Base-by-base conservation (phyloP, 805 yeast genomes). In the Saturnispora galanensis region DNA sequence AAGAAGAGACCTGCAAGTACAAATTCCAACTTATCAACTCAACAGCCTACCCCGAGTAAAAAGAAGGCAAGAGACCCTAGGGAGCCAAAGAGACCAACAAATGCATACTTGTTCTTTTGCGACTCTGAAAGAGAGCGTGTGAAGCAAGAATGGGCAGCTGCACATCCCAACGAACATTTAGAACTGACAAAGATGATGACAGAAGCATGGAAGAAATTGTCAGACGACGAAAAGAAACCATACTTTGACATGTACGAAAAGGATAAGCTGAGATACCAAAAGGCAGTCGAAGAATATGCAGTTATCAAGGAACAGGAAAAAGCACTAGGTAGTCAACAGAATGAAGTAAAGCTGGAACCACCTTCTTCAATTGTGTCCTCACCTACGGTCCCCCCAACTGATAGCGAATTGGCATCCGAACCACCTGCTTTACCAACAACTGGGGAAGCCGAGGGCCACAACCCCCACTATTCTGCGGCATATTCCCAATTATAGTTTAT, bases 11-110 rank as follows among this genome's bases (percentile, higher is more conserved):
- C 42, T 13, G 13, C 26, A 9, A 12, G 21, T 7, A 4, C 49
- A 31, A 28, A 32, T 21, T 31, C 18, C 3, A 44, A 35, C 12
- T n/a, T 41, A 10, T 37, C 54, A 40, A 54, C 50, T 36, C 56
- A 41, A 49, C 57, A 49, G 12, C 42, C 16, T 18, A 32, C 52
- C 10, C 45, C 59, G 28, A 57, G 64, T 37, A 50, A 53, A 51
- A 53, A 60, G 49, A 52, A 56, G 45, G 68, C 71, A 9, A 76
- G 88, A 54, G 95, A 88, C 60, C 96, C 96, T 9, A 79, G 79
- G 52, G 71, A 82, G 55, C 97, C 96, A 16, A 86, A 84, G 54
- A 71, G 94, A 55, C 96, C 96, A 5, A 81, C 93, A 3, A 89
- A 88, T 61, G 95, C 96, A 5, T 89, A 88, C 56, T 68, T 86